These are phyloP conservation scores for Breviolum minutum DNA, from an alignment of 73 alveolate genomes.

Conservation along the genomic window DNA sequence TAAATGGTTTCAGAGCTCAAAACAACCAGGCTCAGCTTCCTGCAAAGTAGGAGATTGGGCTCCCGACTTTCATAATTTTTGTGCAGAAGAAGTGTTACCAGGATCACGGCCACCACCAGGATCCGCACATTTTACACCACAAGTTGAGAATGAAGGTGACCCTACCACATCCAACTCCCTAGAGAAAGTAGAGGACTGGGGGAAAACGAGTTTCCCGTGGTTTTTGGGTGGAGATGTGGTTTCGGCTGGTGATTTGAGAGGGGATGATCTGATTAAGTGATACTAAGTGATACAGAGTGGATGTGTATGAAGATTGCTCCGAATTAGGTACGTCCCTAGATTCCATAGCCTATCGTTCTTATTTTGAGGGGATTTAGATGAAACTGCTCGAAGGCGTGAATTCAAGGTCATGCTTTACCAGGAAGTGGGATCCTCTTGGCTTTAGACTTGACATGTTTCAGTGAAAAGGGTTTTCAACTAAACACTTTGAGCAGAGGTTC, in stretches of 20 bases:
- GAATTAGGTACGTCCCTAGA: too few species aligned
- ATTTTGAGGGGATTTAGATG: too few species aligned
- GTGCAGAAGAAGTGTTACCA: slow-evolving; percentile 68
- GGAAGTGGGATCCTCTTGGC: too few species aligned
- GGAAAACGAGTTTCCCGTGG: background rate
- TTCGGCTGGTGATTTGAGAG: background rate
- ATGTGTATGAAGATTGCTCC: too few species aligned
- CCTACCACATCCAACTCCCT: background rate
- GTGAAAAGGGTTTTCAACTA: too few species aligned
- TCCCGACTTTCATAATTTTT: slow-evolving; percentile 32
- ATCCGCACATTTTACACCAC: slow-evolving; percentile 8
- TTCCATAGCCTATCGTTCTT: too few species aligned
- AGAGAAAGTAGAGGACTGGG: background rate
- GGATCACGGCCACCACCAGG: slow-evolving; percentile 32
- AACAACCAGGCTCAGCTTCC: background rate
- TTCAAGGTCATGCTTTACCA: too few species aligned
- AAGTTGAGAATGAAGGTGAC: background rate
- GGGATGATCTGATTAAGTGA: too few species aligned
- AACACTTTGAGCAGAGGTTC: too few species aligned
- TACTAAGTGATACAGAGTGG: too few species aligned
- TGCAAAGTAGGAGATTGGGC: background rate
- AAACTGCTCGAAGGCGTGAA: too few species aligned
- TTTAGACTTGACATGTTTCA: too few species aligned
- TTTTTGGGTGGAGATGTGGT: background rate
- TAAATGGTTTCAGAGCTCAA: slow-evolving; percentile 24